Base-by-base conservation (phyloP, 2,329 filamentous ascomycete species). In the Calcarisporium arbuscula region DNA sequence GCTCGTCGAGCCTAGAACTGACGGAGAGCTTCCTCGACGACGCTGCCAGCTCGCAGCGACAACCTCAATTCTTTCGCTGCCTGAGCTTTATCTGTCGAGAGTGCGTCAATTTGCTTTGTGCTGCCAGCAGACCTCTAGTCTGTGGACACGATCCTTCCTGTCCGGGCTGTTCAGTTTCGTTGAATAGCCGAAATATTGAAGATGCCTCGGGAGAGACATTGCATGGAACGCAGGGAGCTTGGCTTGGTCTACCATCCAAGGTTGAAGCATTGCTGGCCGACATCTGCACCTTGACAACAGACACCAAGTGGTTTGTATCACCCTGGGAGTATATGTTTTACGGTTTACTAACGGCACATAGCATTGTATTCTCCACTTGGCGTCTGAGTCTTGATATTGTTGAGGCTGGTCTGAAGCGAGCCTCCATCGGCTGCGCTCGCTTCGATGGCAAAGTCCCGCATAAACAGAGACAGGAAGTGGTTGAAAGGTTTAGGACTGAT, bases 351-450 rank as follows among this genome's bases (percentile, higher is more conserved):
- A 43, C 19, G 6, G 2, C 8, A 0, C 2, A 2, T 16, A 73
- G 70, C 31, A 56, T 73, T 12, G 60, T 74, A 0, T 75, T 75
- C 36, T 72, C 69, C 0, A 64, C 54, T 0, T 74, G 70, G 70
- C 60, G 64, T 12, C 44, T 61, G 9, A 72, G 63, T 0, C 63
- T 75, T 2, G 61, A 72, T 27, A 36, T 72, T 2, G 51, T 73
- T 0, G 53, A 68, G 32, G 41, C 38, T 1, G 64, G 60, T 0
- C 48, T 75, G 1, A 40, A 53, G 0, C 38, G 60, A 12, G 46
- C 52, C 0, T 36, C 32, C 0, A 59, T 74, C 5, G 27, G 21
- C 2, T 54, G 44, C 32, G 47, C 65, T 10, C 60, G 70, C 0
- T 68, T 70, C 30, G 70, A 75, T 36, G 69, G 69, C 2, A 65